Conservation (phyloP, 2,329 filamentous ascomycete species). For the Huntiella moniliformis region DNA sequence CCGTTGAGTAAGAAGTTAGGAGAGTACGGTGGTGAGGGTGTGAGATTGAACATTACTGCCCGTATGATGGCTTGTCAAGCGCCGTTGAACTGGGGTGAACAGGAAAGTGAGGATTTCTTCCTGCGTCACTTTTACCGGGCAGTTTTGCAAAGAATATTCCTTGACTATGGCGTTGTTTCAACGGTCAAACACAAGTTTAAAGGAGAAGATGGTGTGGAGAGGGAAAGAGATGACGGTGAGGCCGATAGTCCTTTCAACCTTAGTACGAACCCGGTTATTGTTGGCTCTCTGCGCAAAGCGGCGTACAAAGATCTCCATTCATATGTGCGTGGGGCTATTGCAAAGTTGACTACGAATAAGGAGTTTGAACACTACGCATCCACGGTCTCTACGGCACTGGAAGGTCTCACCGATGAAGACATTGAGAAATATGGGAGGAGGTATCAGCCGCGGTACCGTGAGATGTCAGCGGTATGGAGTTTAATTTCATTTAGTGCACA, state of each 20-base stretch:
- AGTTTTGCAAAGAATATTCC: slow-evolving; percentile 75
- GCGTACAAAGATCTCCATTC: slow-evolving; percentile 57
- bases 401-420: slow-evolving; percentile 51
- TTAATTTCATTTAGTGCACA: slow-evolving; percentile 90
- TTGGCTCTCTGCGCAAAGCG: slow-evolving; percentile 65
- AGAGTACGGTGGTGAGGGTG: slow-evolving; percentile 39
- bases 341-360: slow-evolving; percentile 45
- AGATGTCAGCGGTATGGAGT: slow-evolving; percentile 76
- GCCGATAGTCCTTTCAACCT: slow-evolving; percentile 27
- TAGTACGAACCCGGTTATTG: slow-evolving; percentile 63
- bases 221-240: slow-evolving; percentile 17
- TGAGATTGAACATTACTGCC: slow-evolving; percentile 85
- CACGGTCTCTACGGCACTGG: slow-evolving; percentile 47
- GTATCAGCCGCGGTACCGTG: slow-evolving; percentile 51
- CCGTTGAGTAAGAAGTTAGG: slow-evolving; percentile 65
- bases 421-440: slow-evolving; percentile 49
- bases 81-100: slow-evolving; percentile 70
- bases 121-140: slow-evolving; percentile 84
- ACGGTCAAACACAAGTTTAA: slow-evolving; percentile 27
- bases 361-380: slow-evolving; percentile 40
- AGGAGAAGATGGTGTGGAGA: slow-evolving; percentile 8
- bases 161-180: slow-evolving; percentile 62
- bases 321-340: slow-evolving; percentile 66
- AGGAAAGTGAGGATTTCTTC: slow-evolving; percentile 76
- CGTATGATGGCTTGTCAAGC: slow-evolving; percentile 98